Evolutionary conservation across 1,284 basidiomycete species (phyloP).

Genomic region (Cryptococcus sp.): DNA sequence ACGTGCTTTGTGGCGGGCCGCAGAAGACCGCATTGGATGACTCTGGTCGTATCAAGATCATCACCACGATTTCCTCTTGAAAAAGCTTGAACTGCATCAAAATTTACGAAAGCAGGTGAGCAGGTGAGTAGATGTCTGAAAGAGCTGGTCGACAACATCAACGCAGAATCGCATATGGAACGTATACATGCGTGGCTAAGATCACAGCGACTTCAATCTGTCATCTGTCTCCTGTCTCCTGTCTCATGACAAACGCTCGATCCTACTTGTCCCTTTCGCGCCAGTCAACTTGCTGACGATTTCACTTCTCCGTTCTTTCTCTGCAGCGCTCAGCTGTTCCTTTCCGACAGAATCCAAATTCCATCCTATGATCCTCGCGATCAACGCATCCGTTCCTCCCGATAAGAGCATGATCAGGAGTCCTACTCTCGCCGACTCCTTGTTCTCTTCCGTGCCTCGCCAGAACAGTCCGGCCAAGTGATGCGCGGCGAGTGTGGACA

Average conservation of each 20-base stretch:
- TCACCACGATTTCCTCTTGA: too few species aligned
- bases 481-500: conserved; percentile 72
- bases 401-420: conserved; percentile 10
- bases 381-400: conserved; percentile 8
- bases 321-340: background rate
- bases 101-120: too few species aligned
- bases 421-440: conserved; percentile 13
- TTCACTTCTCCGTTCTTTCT: conserved; percentile 7
- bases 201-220: too few species aligned
- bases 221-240: background rate
- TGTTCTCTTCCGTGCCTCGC: conserved; percentile 38
- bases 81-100: too few species aligned
- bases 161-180: too few species aligned
- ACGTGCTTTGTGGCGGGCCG: too few species aligned
- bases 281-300: conserved; percentile 9
- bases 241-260: conserved; percentile 10
- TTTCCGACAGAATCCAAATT: conserved; percentile 1
- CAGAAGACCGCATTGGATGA: too few species aligned
- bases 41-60: too few species aligned
- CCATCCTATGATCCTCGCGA: conserved; percentile 10
- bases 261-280: conserved; percentile 10
- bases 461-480: conserved; percentile 77
- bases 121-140: too few species aligned
- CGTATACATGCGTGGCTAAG: too few species aligned
- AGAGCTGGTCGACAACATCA: too few species aligned